Conservation (phyloP, 192 early-diverging fungal genomes). For the Entomortierella chlamydospora region DNA sequence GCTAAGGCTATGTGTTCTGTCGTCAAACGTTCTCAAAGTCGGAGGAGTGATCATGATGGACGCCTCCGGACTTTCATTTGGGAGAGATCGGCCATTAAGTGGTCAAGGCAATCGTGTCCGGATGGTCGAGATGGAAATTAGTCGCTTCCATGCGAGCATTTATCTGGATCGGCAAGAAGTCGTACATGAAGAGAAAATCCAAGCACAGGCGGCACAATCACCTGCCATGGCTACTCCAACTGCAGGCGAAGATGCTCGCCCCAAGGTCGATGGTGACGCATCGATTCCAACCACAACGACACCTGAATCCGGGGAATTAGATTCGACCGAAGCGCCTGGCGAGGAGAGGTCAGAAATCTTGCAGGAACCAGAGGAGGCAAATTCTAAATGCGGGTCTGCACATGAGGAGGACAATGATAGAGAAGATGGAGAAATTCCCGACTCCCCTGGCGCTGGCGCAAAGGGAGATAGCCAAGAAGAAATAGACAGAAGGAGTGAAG, state of each 20-base stretch:
- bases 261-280: not conserved
- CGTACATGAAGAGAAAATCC: slow-evolving; percentile 1
- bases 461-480: not conserved
- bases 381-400: slow-evolving; percentile 9
- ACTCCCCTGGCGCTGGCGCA: slow-evolving; percentile 35
- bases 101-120: slow-evolving; percentile 65
- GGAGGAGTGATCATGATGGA: slow-evolving; percentile 66
- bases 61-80: slow-evolving; percentile 66
- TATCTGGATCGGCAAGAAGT: slow-evolving; percentile 54
- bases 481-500: not conserved
- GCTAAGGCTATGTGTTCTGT: slow-evolving; percentile 68
- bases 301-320: not conserved
- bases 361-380: not conserved
- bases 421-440: slow-evolving; percentile 34
- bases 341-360: not conserved
- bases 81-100: slow-evolving; percentile 63
- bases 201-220: not conserved
- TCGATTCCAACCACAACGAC: not conserved
- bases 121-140: slow-evolving; percentile 72
- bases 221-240: not conserved
- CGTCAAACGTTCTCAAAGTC: slow-evolving; percentile 57
- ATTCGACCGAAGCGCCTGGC: not conserved
- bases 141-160: slow-evolving; percentile 72
- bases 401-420: not conserved
- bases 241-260: not conserved